Evolutionary conservation across 1,284 basidiomycete genomes (phyloP).

Genomic region (Puccinia triticina): DNA sequence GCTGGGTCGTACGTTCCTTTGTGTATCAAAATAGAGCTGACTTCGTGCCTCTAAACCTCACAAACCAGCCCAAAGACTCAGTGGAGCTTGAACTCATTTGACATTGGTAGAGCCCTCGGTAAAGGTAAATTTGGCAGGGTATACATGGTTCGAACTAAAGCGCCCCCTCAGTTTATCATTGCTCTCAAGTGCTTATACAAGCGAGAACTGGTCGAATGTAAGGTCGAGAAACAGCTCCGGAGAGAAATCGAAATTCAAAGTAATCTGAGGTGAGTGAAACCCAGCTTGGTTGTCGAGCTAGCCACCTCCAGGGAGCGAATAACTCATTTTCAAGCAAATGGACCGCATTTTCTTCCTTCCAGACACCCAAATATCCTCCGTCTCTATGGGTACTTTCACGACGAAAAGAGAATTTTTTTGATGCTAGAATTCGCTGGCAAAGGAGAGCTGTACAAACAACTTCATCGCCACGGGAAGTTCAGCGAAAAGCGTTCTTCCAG

Average conservation of each 20-base stretch:
- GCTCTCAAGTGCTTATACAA: constrained; percentile 98
- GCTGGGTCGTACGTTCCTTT: no score
- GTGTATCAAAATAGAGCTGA: background rate
- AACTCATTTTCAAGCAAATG: background rate
- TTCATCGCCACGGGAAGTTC: constrained; percentile 81
- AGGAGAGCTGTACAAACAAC: constrained; percentile 93
- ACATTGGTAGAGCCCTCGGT: constrained; percentile 91
- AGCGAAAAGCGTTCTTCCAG: constrained; percentile 81
- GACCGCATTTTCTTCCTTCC: background rate
- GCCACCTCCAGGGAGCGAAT: constrained; percentile 9
- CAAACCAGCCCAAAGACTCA: constrained; percentile 60
- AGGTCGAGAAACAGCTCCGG: constrained; percentile 89
- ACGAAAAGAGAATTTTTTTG: constrained; percentile 94
- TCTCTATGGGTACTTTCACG: constrained; percentile 95
- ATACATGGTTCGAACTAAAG: constrained; percentile 94
- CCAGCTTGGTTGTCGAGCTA: background rate
- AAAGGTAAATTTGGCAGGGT: constrained; percentile 99
- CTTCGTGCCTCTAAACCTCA: constrained; percentile 16
- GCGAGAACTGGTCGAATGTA: constrained; percentile 83
- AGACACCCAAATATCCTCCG: constrained; percentile 92
- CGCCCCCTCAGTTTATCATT: constrained; percentile 84
- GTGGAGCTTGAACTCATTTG: constrained; percentile 83
- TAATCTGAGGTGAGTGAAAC: constrained; percentile 69
- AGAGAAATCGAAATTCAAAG: constrained; percentile 99
- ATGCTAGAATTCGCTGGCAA: constrained; percentile 96